A percentile compares a stretch with the other conserved stretches of the same genome.
These are phyloP conservation scores for Trypanosoma platydactyli DNA, from an alignment of 208 protist genomes.

Conservation along the genomic window DNA sequence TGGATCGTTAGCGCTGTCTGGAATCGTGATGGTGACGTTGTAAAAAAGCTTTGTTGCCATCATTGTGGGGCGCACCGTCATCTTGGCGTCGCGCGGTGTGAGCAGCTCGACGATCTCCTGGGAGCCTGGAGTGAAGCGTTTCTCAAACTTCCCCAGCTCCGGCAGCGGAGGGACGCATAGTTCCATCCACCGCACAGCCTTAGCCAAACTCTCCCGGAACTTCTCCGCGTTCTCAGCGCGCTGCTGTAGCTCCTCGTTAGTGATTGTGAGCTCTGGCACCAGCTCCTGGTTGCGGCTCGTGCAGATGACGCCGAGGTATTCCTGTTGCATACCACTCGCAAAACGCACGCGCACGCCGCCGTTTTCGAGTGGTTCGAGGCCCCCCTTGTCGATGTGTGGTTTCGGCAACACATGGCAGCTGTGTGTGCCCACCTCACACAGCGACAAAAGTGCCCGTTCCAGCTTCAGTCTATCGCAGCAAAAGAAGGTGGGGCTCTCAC, in stretches of 20 bases:
- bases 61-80: slow-evolving; percentile 91
- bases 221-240: slow-evolving; percentile 77
- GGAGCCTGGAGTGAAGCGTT: slow-evolving; percentile 89
- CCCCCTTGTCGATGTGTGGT: slow-evolving; percentile 71
- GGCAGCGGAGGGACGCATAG: slow-evolving; percentile 88
- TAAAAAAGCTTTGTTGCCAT: slow-evolving; percentile 93
- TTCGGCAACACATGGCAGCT: slow-evolving; percentile 84
- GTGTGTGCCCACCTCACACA: slow-evolving; percentile 81
- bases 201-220: slow-evolving; percentile 59
- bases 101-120: slow-evolving; percentile 91
- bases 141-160: slow-evolving; percentile 81
- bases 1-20: slow-evolving; percentile 75
- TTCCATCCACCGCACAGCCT: slow-evolving; percentile 87
- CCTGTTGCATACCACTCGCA: slow-evolving; percentile 67
- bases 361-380: slow-evolving; percentile 75
- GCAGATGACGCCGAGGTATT: slow-evolving; percentile 90
- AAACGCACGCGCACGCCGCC: slow-evolving; percentile 89
- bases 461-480: slow-evolving; percentile 90
- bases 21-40: slow-evolving; percentile 89
- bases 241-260: slow-evolving; percentile 83
- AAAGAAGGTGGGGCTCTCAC: slow-evolving; percentile 94
- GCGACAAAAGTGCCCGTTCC: slow-evolving; percentile 76
- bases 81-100: slow-evolving; percentile 86
- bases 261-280: slow-evolving; percentile 81
- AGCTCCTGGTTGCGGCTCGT: slow-evolving; percentile 72